A percentile compares a stretch with the other conserved stretches of the same genome.
Conservation (phyloP, 805 yeast species). For the Cyberlindnera samutprakarnensis region DNA sequence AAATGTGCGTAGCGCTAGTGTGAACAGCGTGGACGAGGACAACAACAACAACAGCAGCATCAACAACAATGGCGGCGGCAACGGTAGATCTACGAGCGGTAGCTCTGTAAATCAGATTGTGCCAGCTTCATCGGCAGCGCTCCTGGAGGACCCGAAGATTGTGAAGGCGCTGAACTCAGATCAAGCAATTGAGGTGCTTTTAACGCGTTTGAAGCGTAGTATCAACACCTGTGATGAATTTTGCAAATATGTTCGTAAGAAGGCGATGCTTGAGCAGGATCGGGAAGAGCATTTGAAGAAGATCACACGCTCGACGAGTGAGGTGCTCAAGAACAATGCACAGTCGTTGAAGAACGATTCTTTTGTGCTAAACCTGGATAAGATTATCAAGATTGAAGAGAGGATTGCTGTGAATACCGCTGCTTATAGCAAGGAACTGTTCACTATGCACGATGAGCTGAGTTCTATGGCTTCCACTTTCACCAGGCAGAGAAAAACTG, state of each 20-base stretch:
- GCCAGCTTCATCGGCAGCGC: slow-evolving; percentile 25
- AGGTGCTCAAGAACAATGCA: slow-evolving; percentile 34
- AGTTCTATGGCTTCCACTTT: slow-evolving; percentile 62
- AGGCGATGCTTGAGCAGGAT: slow-evolving; percentile 72
- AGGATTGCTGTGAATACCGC: slow-evolving; percentile 62
- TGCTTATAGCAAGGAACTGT: slow-evolving; percentile 72
- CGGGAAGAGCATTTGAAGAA: slow-evolving; percentile 69
- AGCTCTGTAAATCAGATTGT: too few species aligned
- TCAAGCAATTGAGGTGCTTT: slow-evolving; percentile 64
- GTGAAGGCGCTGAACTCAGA: slow-evolving; percentile 55
- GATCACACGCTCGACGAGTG: slow-evolving; percentile 50
- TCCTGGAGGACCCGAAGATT: slow-evolving; percentile 46
- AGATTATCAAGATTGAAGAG: slow-evolving; percentile 72
- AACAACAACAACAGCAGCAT: too few species aligned
- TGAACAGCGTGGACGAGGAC: too few species aligned
- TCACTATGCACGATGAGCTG: slow-evolving; percentile 81
- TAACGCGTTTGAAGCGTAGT: slow-evolving; percentile 70
- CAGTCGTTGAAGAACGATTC: slow-evolving; percentile 50
- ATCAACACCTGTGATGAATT: slow-evolving; percentile 81
- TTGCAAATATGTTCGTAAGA: slow-evolving; percentile 67
- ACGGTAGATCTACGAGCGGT: too few species aligned
- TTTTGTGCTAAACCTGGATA: slow-evolving; percentile 57
- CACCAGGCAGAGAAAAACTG: slow-evolving; percentile 60
- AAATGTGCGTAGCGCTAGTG: too few species aligned
- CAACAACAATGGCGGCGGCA: too few species aligned